Evolutionary conservation across 768 basidiomycete species (phyloP).

Genomic region (Leucosporidium creatinivorum): DNA sequence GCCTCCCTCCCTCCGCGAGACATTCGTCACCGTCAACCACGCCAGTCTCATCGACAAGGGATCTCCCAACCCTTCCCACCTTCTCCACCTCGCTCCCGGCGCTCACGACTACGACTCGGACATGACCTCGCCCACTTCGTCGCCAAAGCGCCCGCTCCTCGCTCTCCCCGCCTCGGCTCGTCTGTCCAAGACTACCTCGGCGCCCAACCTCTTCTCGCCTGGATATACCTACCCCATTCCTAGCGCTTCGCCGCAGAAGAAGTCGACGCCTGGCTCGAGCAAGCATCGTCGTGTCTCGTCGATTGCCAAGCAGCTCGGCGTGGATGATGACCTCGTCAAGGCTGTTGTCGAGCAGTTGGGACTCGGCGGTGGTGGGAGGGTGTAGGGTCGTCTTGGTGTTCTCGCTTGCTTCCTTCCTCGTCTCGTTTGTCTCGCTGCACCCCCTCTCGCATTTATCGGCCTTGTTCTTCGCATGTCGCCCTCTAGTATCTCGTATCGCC

Average conservation of each 20-base stretch:
- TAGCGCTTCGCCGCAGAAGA: neutral
- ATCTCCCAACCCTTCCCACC: neutral
- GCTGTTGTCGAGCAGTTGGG: neutral
- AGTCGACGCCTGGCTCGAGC: neutral
- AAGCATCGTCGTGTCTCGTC: neutral
- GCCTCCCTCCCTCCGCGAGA: neutral
- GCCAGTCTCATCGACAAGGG: neutral
- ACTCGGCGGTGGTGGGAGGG: neutral
- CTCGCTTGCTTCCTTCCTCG: no score
- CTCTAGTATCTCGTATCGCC: no score
- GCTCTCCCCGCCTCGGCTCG: no score
- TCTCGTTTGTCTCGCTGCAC: no score
- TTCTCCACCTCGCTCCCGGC: neutral
- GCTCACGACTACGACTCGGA: neutral
- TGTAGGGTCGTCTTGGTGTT: no score
- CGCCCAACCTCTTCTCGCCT: neutral
- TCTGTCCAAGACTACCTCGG: neutral
- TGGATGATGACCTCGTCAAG: neutral
- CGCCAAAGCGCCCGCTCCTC: no score
- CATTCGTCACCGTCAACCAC: neutral
- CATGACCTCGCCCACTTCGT: no score
- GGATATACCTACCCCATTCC: no score
- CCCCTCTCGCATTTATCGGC: no score
- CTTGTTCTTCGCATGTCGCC: no score
- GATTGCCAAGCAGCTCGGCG: constrained; percentile 1